Evolutionary conservation across 2,329 filamentous ascomycete species (phyloP).

Genomic region (Diaporthe capsici): DNA sequence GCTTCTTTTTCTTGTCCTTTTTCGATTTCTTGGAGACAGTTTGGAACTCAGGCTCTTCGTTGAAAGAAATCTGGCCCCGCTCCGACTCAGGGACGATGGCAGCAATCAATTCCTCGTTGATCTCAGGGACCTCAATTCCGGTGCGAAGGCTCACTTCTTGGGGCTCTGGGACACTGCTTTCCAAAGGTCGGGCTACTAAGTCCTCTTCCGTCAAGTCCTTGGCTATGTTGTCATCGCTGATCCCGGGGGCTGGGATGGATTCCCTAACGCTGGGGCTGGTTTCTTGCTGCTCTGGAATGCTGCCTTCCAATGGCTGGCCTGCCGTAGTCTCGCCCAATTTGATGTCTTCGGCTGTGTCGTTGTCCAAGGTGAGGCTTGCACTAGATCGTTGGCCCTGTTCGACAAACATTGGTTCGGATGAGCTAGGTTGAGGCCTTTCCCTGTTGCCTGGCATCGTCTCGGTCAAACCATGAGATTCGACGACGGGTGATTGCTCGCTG

Average conservation of each 20-base stretch:
- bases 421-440: not conserved
- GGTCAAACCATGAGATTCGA: not conserved
- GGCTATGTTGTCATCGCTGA: not conserved
- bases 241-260: not conserved
- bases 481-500: not conserved
- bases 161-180: not conserved
- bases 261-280: not conserved
- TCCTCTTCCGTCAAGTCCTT: not conserved
- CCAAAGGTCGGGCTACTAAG: not conserved
- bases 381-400: not conserved
- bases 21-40: conserved; percentile 6
- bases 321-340: not conserved
- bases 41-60: not conserved
- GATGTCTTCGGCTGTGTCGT: not conserved
- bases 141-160: not conserved
- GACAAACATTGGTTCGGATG: not conserved
- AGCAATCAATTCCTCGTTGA: not conserved
- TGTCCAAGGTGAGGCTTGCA: not conserved
- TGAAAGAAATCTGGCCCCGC: not conserved
- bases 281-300: not conserved
- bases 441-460: not conserved
- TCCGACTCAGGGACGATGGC: not conserved
- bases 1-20: conserved; percentile 19
- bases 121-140: not conserved
- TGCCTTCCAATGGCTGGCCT: not conserved